A percentile compares a stretch with the other conserved stretches of the same genome.
Conservation (phyloP, 2,329 filamentous ascomycete genomes). For the Cercospora zeae-maydis region DNA sequence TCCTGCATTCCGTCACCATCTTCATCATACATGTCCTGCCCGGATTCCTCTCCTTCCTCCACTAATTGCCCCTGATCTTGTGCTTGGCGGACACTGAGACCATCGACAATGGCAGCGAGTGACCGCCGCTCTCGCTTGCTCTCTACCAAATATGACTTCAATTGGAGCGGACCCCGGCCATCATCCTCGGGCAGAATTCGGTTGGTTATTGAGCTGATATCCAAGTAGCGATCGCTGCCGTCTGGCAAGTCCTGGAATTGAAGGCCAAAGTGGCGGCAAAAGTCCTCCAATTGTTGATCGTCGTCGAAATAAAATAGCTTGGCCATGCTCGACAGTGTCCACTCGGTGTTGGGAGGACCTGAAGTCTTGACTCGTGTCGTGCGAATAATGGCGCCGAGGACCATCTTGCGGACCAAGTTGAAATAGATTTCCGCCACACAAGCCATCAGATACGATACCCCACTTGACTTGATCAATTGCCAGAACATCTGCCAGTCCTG, state of each 20-base stretch:
- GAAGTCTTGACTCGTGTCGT: slow-evolving; percentile 14
- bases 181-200: slow-evolving; percentile 31
- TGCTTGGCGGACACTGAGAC: slow-evolving; percentile 53
- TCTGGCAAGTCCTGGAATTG: slow-evolving; percentile 46
- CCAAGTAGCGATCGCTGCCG: slow-evolving; percentile 45
- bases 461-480: slow-evolving; percentile 51
- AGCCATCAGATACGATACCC: slow-evolving; percentile 60
- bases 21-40: slow-evolving; percentile 27
- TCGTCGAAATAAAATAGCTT: slow-evolving; percentile 55
- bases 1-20: slow-evolving; percentile 31
- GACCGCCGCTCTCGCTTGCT: slow-evolving; percentile 55
- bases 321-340: slow-evolving; percentile 53
- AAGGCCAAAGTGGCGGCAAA: slow-evolving; percentile 54
- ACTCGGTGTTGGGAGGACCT: slow-evolving; percentile 49
- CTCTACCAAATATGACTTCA: slow-evolving; percentile 49
- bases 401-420: slow-evolving; percentile 54
- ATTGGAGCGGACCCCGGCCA: slow-evolving; percentile 42
- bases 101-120: slow-evolving; percentile 56
- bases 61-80: slow-evolving; percentile 48
- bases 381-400: slow-evolving; percentile 45
- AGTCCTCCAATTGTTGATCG: slow-evolving; percentile 51
- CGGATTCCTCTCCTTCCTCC: slow-evolving; percentile 38
- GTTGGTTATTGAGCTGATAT: slow-evolving; percentile 49
- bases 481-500: slow-evolving; percentile 59
- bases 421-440: slow-evolving; percentile 64